phyloP scores from a whole-genome alignment of 495 filamentous ascomycete species.

The Neurospora sp. region DNA sequence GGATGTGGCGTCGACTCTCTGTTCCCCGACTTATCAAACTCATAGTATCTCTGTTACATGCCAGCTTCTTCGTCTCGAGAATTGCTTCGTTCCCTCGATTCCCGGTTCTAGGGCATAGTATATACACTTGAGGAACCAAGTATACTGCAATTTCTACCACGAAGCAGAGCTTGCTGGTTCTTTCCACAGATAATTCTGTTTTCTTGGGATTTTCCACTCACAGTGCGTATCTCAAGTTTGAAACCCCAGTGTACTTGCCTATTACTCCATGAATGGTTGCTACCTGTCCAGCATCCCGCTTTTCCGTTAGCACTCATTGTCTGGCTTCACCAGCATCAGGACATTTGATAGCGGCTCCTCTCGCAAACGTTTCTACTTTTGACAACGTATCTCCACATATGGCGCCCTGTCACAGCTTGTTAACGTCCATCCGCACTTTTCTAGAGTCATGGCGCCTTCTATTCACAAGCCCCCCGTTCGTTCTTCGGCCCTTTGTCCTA shows the following conservation, averaged over 20 bases:
- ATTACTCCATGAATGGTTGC: background rate
- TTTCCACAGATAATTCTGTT: too few species aligned
- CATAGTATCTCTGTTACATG: too few species aligned
- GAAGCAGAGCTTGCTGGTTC: too few species aligned
- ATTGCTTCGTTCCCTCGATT: too few species aligned
- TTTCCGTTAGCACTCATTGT: background rate
- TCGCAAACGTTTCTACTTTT: background rate
- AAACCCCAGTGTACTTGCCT: background rate
- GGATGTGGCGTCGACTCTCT: background rate
- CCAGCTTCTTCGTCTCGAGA: too few species aligned
- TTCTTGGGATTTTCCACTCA: too few species aligned
- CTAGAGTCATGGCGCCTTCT: background rate
- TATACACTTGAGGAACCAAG: too few species aligned
- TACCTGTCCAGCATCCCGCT: background rate
- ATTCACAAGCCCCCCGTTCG: background rate
- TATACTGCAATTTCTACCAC: too few species aligned
- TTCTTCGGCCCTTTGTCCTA: background rate
- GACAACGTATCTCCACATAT: background rate
- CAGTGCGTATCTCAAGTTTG: too few species aligned
- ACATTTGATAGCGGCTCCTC: background rate
- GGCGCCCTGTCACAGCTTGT: background rate
- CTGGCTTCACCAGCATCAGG: background rate
- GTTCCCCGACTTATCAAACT: background rate
- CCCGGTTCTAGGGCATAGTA: too few species aligned
- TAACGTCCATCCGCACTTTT: background rate